Conservation (phyloP, 2,329 filamentous ascomycete species). For the Alternaria hordeiaustralica region DNA sequence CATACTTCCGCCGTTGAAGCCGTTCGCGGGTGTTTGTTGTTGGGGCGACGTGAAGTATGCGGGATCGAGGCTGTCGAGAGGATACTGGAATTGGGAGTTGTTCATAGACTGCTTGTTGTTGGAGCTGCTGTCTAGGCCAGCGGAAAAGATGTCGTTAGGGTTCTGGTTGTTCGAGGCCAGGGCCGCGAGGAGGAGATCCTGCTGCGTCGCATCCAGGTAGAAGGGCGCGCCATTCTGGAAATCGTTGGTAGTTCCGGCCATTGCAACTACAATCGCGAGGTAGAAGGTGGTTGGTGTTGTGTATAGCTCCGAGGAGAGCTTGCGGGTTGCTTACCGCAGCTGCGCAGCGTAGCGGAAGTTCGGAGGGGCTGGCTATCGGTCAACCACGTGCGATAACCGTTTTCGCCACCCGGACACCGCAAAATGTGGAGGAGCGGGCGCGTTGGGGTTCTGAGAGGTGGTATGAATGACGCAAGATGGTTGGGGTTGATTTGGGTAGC, state of each 20-base stretch:
- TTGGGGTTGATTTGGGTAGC: conserved; percentile 4
- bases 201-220: conserved; percentile 56
- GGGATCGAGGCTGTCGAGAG: conserved; percentile 43
- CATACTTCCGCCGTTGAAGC: conserved; percentile 56
- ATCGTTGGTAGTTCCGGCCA: conserved; percentile 49
- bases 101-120: conserved; percentile 20
- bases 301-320: neutral
- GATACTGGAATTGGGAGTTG: conserved; percentile 41
- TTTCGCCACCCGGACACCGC: conserved; percentile 14
- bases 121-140: conserved; percentile 21
- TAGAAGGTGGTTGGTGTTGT: neutral
- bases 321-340: neutral
- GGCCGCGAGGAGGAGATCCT: conserved; percentile 56
- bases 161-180: conserved; percentile 54
- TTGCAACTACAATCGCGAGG: conserved; percentile 20
- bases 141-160: conserved; percentile 36
- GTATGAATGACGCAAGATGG: conserved; percentile 22
- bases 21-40: conserved; percentile 48
- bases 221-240: conserved; percentile 50
- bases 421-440: conserved; percentile 1
- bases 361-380: conserved; percentile 10
- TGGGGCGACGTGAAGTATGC: conserved; percentile 49
- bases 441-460: neutral
- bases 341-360: conserved; percentile 1
- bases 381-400: conserved; percentile 6